Conservation (phyloP, 805 yeast species). For the Peterozyma xylosa region DNA sequence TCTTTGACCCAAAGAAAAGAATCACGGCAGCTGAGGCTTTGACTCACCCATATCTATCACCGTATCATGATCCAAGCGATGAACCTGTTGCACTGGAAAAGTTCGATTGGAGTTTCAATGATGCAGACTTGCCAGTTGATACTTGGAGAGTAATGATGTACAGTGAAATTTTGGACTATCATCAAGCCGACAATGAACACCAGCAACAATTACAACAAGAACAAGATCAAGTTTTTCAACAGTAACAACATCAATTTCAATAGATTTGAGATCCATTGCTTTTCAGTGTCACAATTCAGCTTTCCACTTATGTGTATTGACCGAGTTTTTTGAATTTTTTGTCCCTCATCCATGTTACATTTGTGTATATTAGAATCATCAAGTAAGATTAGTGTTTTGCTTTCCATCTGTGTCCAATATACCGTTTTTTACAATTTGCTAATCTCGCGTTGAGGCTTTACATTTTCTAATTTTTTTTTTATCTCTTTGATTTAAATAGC, state of each 20-base stretch:
- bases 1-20: constrained; percentile 92
- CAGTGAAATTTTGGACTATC: constrained; percentile 93
- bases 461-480: too few relatives aligned
- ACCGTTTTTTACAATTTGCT: too few relatives aligned
- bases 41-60: constrained; percentile 84
- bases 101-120: constrained; percentile 98
- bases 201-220: constrained; percentile 13
- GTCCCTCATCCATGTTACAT: too few relatives aligned
- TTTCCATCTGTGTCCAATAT: too few relatives aligned
- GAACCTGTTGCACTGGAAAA: constrained; percentile 91
- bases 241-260: neutral
- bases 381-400: too few relatives aligned
- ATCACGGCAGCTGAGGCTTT: constrained; percentile 88
- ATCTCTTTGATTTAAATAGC: too few relatives aligned
- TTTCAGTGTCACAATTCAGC: neutral
- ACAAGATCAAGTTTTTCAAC: neutral
- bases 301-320: neutral
- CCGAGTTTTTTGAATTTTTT: neutral
- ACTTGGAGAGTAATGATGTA: constrained; percentile 99
- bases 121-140: constrained; percentile 95
- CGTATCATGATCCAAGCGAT: constrained; percentile 95
- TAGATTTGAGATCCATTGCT: neutral
- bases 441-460: too few relatives aligned
- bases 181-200: constrained; percentile 57
- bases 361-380: too few relatives aligned